These are phyloP conservation scores for Lactarius evosmus DNA, from an alignment of 768 basidiomycete species.

Conservation along the genomic window DNA sequence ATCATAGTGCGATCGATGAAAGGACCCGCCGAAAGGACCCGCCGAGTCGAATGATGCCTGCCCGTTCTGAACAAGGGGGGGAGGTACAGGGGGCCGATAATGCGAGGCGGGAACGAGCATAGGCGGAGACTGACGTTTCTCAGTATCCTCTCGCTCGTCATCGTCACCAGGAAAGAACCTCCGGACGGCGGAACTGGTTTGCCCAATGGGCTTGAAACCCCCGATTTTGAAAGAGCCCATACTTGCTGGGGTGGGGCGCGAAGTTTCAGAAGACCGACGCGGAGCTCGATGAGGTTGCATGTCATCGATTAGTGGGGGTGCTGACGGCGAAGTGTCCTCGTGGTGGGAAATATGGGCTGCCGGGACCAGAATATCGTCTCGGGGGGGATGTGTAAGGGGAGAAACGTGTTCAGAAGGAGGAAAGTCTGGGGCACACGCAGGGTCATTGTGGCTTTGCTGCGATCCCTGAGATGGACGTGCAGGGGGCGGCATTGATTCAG, in stretches of 20 bases:
- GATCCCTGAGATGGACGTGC: constrained; percentile 16
- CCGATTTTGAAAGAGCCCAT: constrained; percentile 38
- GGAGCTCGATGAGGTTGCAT: constrained; percentile 15
- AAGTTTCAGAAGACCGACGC: constrained; percentile 11
- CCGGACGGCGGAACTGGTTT: constrained; percentile 55
- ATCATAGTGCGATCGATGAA: constrained; percentile 21
- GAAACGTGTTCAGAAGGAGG: constrained; percentile 8
- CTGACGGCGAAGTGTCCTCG: constrained; percentile 8
- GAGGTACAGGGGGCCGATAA: constrained; percentile 22
- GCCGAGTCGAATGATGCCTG: constrained; percentile 4
- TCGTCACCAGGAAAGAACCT: constrained; percentile 84
- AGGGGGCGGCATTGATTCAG: constrained; percentile 27
- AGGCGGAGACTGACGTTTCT: constrained; percentile 21
- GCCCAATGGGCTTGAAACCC: constrained; percentile 67
- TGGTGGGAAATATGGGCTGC: constrained; percentile 16
- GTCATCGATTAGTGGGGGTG: constrained; percentile 5
- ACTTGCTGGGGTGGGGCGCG: constrained; percentile 7
- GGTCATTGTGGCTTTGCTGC: constrained; percentile 7
- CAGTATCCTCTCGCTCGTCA: constrained; percentile 43
- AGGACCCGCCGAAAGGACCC: constrained; percentile 15
- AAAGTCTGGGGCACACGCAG: background rate
- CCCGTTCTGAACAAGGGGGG: constrained; percentile 23
- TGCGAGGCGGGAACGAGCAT: constrained; percentile 20
- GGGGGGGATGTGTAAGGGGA: constrained; percentile 3
- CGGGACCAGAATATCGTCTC: constrained; percentile 15